phyloP scores from a whole-genome alignment of 2,329 filamentous ascomycete genomes.

The Didymellaceae sp. region DNA sequence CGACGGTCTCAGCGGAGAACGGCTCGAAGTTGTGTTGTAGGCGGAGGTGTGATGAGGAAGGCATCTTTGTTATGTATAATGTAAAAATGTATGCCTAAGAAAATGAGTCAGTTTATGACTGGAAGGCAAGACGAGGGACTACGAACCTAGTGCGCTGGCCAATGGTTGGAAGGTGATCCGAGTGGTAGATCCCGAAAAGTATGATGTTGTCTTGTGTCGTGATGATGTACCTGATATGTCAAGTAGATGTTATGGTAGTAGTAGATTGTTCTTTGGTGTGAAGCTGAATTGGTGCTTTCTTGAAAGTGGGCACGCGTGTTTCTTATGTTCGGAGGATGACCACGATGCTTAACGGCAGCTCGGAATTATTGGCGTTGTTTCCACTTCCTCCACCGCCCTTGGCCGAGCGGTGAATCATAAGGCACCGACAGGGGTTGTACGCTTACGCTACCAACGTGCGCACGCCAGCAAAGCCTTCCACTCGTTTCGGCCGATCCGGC shows the following conservation, averaged over 20 bases:
- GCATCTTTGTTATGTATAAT: conserved; percentile 49
- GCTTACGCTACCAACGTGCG: conserved; percentile 18
- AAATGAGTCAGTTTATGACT: conserved; percentile 59
- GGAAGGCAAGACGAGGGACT: conserved; percentile 35
- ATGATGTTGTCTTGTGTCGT: conserved; percentile 18
- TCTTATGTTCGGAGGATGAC: conserved; percentile 45
- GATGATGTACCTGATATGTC: conserved; percentile 12
- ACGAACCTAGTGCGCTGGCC: conserved; percentile 42
- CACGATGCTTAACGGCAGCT: conserved; percentile 37
- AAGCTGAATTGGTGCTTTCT: conserved; percentile 19
- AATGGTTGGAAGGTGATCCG: conserved; percentile 45
- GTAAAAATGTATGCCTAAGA: conserved; percentile 41
- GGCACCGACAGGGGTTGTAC: conserved; percentile 21
- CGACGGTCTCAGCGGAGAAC: conserved; percentile 52
- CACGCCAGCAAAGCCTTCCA: conserved; percentile 19
- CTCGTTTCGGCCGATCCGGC: conserved; percentile 17
- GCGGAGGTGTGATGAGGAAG: conserved; percentile 56
- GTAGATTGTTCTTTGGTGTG: conserved; percentile 18
- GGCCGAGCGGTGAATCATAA: conserved; percentile 37
- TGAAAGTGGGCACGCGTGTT: conserved; percentile 32
- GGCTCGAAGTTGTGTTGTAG: conserved; percentile 56
- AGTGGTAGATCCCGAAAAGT: conserved; percentile 24
- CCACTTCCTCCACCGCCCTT: conserved; percentile 39
- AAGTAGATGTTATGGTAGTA: neutral
- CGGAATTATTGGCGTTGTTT: conserved; percentile 36